Percentiles rank a stretch among this genome's conserved stretches.
Conservation (phyloP, 2,329 filamentous ascomycete genomes). For the Paraphoma sp. region DNA sequence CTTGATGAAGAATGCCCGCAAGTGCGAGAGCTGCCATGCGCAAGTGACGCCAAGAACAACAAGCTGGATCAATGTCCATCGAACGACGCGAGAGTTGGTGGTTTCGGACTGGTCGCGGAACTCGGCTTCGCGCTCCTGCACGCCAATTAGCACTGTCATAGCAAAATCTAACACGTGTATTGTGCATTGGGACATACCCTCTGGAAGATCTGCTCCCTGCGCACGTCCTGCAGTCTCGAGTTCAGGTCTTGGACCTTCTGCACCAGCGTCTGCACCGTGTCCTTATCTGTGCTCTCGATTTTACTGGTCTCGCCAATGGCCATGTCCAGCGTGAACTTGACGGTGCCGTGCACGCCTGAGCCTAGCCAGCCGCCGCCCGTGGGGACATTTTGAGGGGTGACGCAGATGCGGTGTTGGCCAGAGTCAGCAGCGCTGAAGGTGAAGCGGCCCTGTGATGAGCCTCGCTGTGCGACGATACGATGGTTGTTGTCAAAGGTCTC, state of each 20-base stretch:
- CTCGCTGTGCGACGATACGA: slow-evolving; percentile 88
- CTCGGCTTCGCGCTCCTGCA: slow-evolving; percentile 91
- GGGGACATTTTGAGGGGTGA: slow-evolving; percentile 79
- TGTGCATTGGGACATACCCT: slow-evolving; percentile 61
- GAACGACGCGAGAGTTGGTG: slow-evolving; percentile 88
- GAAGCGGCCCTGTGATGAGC: slow-evolving; percentile 78
- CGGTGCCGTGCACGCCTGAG: slow-evolving; percentile 71
- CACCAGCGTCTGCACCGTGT: slow-evolving; percentile 88
- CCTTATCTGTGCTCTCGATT: slow-evolving; percentile 93
- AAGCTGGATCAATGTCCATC: slow-evolving; percentile 93
- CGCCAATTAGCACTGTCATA: slow-evolving; percentile 14
- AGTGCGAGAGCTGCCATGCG: slow-evolving; percentile 95
- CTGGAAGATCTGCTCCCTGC: slow-evolving; percentile 95
- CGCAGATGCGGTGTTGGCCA: slow-evolving; percentile 96
- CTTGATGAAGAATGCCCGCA: slow-evolving; percentile 99
- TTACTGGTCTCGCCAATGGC: slow-evolving; percentile 93
- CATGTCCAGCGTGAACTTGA: slow-evolving; percentile 86
- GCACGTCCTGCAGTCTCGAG: slow-evolving; percentile 82
- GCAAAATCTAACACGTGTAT: not conserved
- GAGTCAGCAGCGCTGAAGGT: slow-evolving; percentile 94
- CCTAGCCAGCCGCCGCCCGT: slow-evolving; percentile 76
- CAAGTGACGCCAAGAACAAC: slow-evolving; percentile 85
- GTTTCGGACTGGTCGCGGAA: slow-evolving; percentile 97
- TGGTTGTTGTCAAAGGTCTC: slow-evolving; percentile 98
- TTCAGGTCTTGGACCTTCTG: slow-evolving; percentile 90